phyloP scores from a whole-genome alignment of 495 filamentous ascomycete genomes.

The Tuber indicum region DNA sequence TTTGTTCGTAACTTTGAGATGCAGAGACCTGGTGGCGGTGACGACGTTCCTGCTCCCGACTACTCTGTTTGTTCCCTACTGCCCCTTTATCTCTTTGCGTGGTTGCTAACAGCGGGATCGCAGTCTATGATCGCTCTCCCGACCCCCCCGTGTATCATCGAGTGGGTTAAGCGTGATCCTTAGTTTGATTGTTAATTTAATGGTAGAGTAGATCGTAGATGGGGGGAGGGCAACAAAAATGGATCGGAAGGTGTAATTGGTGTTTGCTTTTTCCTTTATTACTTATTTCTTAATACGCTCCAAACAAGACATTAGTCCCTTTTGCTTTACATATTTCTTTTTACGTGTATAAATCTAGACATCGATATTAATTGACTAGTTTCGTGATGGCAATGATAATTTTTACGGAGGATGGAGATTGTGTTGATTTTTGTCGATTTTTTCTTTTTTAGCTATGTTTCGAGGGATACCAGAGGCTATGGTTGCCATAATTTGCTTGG shows the following conservation, averaged over 20 bases:
- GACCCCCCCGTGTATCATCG: conserved; percentile 27
- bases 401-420: not conserved
- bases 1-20: conserved; percentile 71
- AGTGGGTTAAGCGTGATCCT: conserved; percentile 38
- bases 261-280: not conserved
- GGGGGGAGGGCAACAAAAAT: not conserved
- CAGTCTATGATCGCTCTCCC: conserved; percentile 39
- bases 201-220: not conserved
- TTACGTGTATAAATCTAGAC: not conserved
- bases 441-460: not conserved
- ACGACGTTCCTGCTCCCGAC: conserved; percentile 71
- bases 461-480: not conserved
- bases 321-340: not conserved
- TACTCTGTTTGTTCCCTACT: conserved; percentile 58
- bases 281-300: not conserved
- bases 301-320: not conserved
- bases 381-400: not conserved
- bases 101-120: not conserved
- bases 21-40: conserved; percentile 59
- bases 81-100: not conserved
- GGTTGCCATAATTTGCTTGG: not conserved
- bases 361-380: not conserved
- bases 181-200: conserved; percentile 12
- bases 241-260: not conserved
- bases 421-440: not conserved